A percentile compares a stretch with the other conserved stretches of the same genome.
These are phyloP conservation scores for Edaphochlamys debaryana DNA, from an alignment of 139 green algal species.

Conservation along the genomic window DNA sequence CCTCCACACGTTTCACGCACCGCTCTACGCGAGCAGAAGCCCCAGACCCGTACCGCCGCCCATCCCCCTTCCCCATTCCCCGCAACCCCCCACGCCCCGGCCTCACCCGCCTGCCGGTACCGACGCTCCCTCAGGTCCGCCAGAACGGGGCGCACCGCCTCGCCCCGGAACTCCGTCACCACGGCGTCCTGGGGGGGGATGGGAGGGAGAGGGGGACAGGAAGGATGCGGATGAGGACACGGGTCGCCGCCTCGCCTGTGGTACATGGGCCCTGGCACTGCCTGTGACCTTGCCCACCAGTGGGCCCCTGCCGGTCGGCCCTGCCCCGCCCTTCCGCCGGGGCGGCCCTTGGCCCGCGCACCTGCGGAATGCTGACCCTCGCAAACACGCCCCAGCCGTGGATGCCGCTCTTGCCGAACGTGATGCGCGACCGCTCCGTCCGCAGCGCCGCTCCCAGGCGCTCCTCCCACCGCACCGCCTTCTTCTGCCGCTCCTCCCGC, in stretches of 20 bases:
- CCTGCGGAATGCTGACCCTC: slow-evolving; percentile 66
- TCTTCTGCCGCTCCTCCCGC: slow-evolving; percentile 43
- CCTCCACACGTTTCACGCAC: no score
- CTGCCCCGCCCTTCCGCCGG: no score
- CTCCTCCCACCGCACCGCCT: slow-evolving; percentile 57
- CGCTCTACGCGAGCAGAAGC: no score
- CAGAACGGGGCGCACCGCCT: slow-evolving; percentile 70
- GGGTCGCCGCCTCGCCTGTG: no score
- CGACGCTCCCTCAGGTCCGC: slow-evolving; percentile 77
- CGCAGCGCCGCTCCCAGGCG: slow-evolving; percentile 45
- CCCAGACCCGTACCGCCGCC: no score
- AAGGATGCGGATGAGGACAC: neutral
- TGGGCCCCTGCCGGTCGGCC: no score
- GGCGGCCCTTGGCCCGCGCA: no score
- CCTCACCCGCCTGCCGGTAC: slow-evolving; percentile 69
- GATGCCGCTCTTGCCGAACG: slow-evolving; percentile 89
- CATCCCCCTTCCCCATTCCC: neutral
- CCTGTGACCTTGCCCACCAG: no score
- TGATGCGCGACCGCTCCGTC: slow-evolving; percentile 70
- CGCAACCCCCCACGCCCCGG: no score
- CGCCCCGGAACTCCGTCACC: slow-evolving; percentile 91
- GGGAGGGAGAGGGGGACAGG: slow-evolving; percentile 51
- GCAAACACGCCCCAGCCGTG: slow-evolving; percentile 93
- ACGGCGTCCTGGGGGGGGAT: slow-evolving; percentile 79
- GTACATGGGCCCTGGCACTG: no score